Evolutionary conservation across 768 basidiomycete genomes (phyloP).

Genomic region (Tulasnella sp.): DNA sequence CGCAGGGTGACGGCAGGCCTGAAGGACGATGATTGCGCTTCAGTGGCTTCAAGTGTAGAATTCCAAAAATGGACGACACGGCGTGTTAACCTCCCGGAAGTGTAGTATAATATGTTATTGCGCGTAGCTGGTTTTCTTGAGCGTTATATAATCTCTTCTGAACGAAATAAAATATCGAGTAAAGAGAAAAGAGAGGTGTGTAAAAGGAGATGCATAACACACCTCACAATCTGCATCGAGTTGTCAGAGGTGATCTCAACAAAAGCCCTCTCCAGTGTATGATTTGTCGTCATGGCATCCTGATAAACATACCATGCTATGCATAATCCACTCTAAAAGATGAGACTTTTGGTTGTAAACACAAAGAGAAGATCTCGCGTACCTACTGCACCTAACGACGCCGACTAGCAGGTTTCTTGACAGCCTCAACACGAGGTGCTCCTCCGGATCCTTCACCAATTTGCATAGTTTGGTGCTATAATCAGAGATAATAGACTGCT

Average conservation of each 20-base stretch:
- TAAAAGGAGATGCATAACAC: conserved; percentile 45
- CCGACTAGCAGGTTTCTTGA: conserved; percentile 87
- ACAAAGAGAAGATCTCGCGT: not conserved
- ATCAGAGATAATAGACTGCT: conserved; percentile 71
- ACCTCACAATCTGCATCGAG: conserved; percentile 43
- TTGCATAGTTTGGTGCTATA: conserved; percentile 74
- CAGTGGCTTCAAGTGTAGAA: too few relatives aligned
- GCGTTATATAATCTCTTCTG: conserved; percentile 25
- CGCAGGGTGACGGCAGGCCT: too few relatives aligned
- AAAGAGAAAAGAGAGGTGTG: not conserved
- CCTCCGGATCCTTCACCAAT: conserved; percentile 69
- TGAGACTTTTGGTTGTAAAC: not conserved
- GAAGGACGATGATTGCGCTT: too few relatives aligned
- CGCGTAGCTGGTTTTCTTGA: conserved; percentile 22
- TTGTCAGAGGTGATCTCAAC: conserved; percentile 42
- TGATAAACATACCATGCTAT: conserved; percentile 74
- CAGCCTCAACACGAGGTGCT: conserved; percentile 75
- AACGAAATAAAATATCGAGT: not conserved
- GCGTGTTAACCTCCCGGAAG: too few relatives aligned
- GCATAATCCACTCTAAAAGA: conserved; percentile 12
- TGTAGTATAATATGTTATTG: too few relatives aligned
- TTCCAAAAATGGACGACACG: too few relatives aligned
- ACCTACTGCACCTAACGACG: conserved; percentile 67
- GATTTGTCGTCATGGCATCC: conserved; percentile 70
- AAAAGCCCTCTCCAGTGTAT: conserved; percentile 67